Percentiles rank a stretch among this genome's conserved stretches.
phyloP scores from a whole-genome alignment of 139 green algal genomes.

The Diplosphaera chodatii region DNA sequence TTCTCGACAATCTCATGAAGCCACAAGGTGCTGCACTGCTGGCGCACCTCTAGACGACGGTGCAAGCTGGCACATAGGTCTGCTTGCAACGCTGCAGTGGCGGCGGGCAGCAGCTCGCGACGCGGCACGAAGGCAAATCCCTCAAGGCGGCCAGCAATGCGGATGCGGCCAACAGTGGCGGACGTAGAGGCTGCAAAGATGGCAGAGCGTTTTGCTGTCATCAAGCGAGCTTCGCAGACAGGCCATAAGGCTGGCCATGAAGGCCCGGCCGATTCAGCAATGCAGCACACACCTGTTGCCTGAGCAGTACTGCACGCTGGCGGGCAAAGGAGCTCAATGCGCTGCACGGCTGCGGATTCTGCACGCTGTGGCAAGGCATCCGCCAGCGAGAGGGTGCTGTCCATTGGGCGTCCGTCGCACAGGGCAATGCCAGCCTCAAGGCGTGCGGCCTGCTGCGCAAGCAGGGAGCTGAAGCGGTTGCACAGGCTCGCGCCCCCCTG shows the following conservation, averaged over 20 bases:
- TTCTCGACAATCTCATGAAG: too few relatives aligned
- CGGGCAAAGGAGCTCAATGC: neutral
- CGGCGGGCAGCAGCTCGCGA: constrained; percentile 22
- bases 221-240: too few relatives aligned
- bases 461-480: constrained; percentile 22
- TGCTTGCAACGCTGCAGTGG: constrained; percentile 20
- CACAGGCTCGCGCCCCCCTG: constrained; percentile 12
- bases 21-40: neutral
- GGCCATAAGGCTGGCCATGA: too few relatives aligned
- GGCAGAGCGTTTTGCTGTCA: too few relatives aligned
- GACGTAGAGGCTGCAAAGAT: neutral
- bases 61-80: constrained; percentile 24
- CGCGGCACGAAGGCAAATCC: constrained; percentile 28
- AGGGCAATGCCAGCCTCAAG: neutral
- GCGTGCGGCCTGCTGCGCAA: constrained; percentile 4
- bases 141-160: neutral
- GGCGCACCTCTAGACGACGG: constrained; percentile 20
- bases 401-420: neutral
- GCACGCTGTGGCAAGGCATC: neutral
- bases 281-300: neutral
- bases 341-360: neutral
- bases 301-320: constrained; percentile 5
- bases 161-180: neutral
- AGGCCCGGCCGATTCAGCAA: too few relatives aligned
- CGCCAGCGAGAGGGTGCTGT: neutral